Conservation (phyloP, 225 moss, liverwort and hornwort genomes). For the Marchantia polymorpha region DNA sequence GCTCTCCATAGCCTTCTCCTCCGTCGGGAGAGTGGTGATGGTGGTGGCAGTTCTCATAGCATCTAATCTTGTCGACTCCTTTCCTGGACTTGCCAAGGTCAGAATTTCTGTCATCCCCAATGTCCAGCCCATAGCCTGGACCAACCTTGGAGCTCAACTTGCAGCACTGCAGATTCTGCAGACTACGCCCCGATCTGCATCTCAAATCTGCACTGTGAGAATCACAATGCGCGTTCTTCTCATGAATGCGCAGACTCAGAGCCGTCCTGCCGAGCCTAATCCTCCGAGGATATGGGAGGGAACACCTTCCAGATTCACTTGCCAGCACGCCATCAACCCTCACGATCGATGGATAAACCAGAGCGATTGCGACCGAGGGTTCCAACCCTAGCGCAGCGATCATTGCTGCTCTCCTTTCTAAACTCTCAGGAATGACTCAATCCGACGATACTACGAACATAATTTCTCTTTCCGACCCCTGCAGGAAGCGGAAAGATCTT, state of each 20-base stretch:
- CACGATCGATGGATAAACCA: background rate
- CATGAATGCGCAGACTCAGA: background rate
- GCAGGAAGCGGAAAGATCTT: too few relatives aligned
- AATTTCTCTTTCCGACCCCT: too few relatives aligned
- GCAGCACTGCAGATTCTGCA: background rate
- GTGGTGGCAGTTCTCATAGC: background rate
- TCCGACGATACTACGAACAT: background rate
- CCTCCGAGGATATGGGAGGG: background rate
- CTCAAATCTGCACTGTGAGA: background rate
- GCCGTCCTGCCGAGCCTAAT: background rate
- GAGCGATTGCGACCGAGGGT: background rate
- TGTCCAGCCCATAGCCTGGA: background rate
- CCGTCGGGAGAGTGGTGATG: slow-evolving; percentile 1
- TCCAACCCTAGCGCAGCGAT: background rate
- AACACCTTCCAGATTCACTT: background rate
- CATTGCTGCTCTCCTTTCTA: background rate
- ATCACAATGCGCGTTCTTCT: background rate
- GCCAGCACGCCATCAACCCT: background rate
- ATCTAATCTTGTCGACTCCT: background rate
- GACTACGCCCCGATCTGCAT: background rate
- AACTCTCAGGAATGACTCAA: background rate
- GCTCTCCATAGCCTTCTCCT: background rate
- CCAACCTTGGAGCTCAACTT: background rate
- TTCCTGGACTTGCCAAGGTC: background rate
- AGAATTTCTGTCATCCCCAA: background rate